Evolutionary conservation across 208 protist genomes (phyloP), one percentile per base, ranked within the genome.

Genomic region (Polymyxa betae): DNA sequence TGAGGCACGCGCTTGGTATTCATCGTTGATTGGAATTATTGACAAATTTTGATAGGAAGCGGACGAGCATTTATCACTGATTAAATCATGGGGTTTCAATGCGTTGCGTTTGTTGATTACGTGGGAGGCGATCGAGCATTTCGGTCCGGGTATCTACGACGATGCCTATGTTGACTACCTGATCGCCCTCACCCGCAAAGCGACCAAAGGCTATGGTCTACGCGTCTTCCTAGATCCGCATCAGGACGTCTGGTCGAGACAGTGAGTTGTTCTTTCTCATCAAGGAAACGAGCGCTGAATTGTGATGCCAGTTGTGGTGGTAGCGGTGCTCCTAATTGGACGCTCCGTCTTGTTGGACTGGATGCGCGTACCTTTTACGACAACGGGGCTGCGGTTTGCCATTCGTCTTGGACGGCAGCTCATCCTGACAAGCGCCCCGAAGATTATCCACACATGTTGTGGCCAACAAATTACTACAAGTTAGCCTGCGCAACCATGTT

Each of bases 181-280:
- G n/a, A 82, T 82, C n/a, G 72, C n/a, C 16, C 10, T 82, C 38
- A 41, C 91, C 35, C 16, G 41, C 0, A 0, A 43, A 45, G 90
- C 90, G 35, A 32, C 38, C 0, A n/a, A 1, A 35, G 49, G 12
- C 5, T 60, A 91, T 0, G 92, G 90, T 38, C 20, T 93, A 0
- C 52, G 38, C 0, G 64, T 89, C 0, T 91, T 92, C 49, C 60
- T 93, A 16, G 92, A 93, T 72, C 92, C 92, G 0, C 92, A 93
- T 49, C 92, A 93, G 82, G 92, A 93, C 87, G 92, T 88, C 64
- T 93, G 92, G 92, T 92, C 90, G 40, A 46, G 90, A 5, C 72
- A 82, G 72, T 82, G 35, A 43, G 72, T 82, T n/a, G n/a, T 82
- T 5, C 16, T 82, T 38, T 60, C 12, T 89, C 20, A 20, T 60